Evolutionary conservation across 768 basidiomycete species (phyloP), one percentile per base, ranked within the genome.

Genomic region (Galerina marginata): DNA sequence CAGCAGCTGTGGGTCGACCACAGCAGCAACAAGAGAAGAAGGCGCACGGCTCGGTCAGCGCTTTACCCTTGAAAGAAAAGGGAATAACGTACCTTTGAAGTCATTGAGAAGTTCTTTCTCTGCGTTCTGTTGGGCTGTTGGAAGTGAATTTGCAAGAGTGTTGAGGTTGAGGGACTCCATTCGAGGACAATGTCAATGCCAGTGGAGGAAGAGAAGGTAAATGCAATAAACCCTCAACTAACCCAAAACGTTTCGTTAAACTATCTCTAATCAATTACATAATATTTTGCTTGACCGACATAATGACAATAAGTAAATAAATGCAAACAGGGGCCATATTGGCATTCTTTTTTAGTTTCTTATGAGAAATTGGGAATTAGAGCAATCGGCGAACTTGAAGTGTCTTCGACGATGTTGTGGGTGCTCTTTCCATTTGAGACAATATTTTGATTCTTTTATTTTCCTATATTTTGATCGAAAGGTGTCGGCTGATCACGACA

Each of bases 91-190:
- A 91, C 92, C 90, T 85, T 88, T 88, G 72, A 93, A 93, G 67
- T 93, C 91, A 72, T 91, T 89, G 9, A 88, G 76, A 1, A 94
- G 80, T 29, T 92, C 91, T 62, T 89, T 90, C 77, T 93, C 92
- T 25, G 91, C 89, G 69, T 89, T 90, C 69, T 89, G 90, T 65
- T 86, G 87, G 4, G 87, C 83, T 6, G 75, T 82, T 0, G 91
- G 91, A 4, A 93, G 82, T 1, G 91, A 92, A 71, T 74, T 90
- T 29, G 84, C 91, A 54, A 93, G 88, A 10, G 87, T 90, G 72
- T 90, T 89, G 67, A 92, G 82, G 74, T 91, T 89, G 73, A 93
- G 84, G 9, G 89, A 89, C 75, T 90, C 89, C 89, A 89, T 90
- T 50, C 36, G 40, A 52, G 59, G 48, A 49, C 37, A 60, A 51